Evolutionary conservation across 495 filamentous ascomycete species (phyloP), one percentile per base, ranked within the genome.

Genomic region (Endocarpon pusillum): DNA sequence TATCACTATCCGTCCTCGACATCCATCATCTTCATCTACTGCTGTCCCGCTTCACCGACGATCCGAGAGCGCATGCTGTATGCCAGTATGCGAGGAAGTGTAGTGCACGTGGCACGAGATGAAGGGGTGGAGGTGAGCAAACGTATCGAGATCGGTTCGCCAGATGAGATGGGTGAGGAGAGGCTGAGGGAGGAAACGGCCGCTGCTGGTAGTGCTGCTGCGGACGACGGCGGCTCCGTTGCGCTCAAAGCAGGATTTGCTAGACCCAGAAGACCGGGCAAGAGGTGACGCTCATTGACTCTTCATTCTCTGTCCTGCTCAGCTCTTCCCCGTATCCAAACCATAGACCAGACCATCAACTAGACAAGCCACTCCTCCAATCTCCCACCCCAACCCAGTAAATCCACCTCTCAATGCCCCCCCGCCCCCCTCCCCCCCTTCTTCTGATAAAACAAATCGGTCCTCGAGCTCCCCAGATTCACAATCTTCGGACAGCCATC

Each of bases 401-500:
- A 8, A 8, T 26, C 23, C 23, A 8, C 23, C 35, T 7, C n/a
- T 31, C 12, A 7, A 15, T 27, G n/a, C n/a, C n/a, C n/a, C n/a
- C n/a, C n/a, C n/a, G n/a, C n/a, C n/a, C n/a, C n/a, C n/a, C n/a
- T n/a, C n/a, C n/a, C n/a, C n/a, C n/a, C n/a, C 55, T 80, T 80
- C 56, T 76, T 78, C 58, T 80, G 75, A 58, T 82, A 87, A 49
- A 87, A 79, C 51, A 97, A 64, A 69, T 99, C 89, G 38, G 91
- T 96, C 58, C 89, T 69, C 35, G 80, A 87, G 62, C 78, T 85
- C 31, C 89, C 89, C 51, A 99, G 48, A 52, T 99, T 99, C 47
- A 99, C 94, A 59, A 99, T 99, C 71, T 99, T 99, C 23, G 89
- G 89, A 57, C 89, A 99, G 2, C 89, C 89, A 49, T 99, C 89